Evolutionary conservation across 441 rosid genomes (phyloP).

Genomic region (California macrophylla): DNA sequence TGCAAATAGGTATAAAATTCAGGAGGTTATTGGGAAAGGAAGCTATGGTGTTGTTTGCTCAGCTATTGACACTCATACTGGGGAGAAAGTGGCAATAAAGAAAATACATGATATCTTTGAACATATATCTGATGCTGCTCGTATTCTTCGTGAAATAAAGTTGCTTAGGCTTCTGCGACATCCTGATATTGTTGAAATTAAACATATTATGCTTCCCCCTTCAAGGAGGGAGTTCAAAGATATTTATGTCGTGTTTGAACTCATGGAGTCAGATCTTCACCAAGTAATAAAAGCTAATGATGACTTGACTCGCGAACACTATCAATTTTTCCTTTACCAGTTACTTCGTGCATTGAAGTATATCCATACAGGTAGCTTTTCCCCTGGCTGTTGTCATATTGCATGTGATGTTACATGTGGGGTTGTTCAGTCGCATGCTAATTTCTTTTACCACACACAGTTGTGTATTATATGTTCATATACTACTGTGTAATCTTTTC

Average conservation of each 20-base stretch:
- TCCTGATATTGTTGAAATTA: slow-evolving; percentile 89
- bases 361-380: slow-evolving; percentile 22
- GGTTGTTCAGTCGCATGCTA: too few relatives aligned
- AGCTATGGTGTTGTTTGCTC: slow-evolving; percentile 98
- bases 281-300: slow-evolving; percentile 98
- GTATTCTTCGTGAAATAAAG: slow-evolving; percentile 88
- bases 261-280: slow-evolving; percentile 97
- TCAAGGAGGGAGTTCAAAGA: slow-evolving; percentile 88
- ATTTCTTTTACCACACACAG: not conserved
- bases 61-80: slow-evolving; percentile 48
- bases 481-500: too few relatives aligned
- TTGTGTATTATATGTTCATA: too few relatives aligned
- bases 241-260: slow-evolving; percentile 91
- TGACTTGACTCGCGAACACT: slow-evolving; percentile 87
- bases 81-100: slow-evolving; percentile 26
- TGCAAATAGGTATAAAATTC: slow-evolving; percentile 71
- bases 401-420: slow-evolving; percentile 10
- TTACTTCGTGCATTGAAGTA: slow-evolving; percentile 82
- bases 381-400: not conserved
- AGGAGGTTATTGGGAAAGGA: slow-evolving; percentile 91
- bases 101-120: slow-evolving; percentile 36
- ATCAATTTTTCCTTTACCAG: slow-evolving; percentile 93
- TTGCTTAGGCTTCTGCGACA: slow-evolving; percentile 71
- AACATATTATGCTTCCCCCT: slow-evolving; percentile 88
- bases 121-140: slow-evolving; percentile 73